These are phyloP conservation scores for Agapanthus africanus DNA, from an alignment of 106 monocot genomes.

Conservation along the genomic window DNA sequence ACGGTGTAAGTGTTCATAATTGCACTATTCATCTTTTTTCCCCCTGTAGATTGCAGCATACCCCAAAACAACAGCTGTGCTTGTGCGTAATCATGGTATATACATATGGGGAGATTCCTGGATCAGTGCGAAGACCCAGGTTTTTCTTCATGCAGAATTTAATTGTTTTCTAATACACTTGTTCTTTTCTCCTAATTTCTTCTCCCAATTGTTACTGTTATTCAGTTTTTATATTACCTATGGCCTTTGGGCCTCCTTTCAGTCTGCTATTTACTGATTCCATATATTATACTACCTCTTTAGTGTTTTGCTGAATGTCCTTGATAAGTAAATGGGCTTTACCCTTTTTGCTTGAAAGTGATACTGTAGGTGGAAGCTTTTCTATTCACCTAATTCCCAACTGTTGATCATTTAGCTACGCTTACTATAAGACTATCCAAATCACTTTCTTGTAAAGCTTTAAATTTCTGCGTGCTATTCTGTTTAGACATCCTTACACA, in stretches of 20 bases:
- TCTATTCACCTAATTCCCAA: not conserved
- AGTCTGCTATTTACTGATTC: not conserved
- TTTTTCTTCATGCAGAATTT: slow-evolving; percentile 17
- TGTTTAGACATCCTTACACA: not conserved
- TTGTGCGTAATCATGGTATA: slow-evolving; percentile 94
- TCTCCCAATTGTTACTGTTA: not conserved
- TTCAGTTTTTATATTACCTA: not conserved
- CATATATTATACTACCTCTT: not conserved
- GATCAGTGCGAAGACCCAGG: slow-evolving; percentile 98
- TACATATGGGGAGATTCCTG: slow-evolving; percentile 97
- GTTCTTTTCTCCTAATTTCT: not conserved
- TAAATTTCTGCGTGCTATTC: not conserved
- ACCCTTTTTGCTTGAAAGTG: not conserved
- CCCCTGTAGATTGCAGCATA: slow-evolving; percentile 72
- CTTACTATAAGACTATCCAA: not conserved
- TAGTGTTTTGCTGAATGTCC: not conserved
- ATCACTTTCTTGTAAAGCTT: not conserved
- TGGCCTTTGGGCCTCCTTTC: not conserved
- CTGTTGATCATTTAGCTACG: not conserved
- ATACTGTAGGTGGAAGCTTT: not conserved
- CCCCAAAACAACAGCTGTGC: slow-evolving; percentile 87
- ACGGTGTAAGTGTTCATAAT: not conserved
- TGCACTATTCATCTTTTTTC: not conserved
- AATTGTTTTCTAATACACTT: not conserved
- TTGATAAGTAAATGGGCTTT: too few species aligned